Conservation (phyloP, 2,329 filamentous ascomycete genomes). For the Penicillium sp. region DNA sequence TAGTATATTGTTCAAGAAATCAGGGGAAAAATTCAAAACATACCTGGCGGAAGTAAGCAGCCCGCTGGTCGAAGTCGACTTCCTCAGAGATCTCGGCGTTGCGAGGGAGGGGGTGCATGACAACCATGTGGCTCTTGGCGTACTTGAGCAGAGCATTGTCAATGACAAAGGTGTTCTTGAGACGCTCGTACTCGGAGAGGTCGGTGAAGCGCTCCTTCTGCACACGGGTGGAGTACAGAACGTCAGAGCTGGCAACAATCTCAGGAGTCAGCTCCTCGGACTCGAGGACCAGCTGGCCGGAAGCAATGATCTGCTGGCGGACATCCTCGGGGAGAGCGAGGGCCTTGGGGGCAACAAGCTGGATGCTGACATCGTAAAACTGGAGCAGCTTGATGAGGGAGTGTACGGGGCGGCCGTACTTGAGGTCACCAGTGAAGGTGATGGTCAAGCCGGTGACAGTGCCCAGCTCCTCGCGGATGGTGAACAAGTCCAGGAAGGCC, state of each 20-base stretch:
- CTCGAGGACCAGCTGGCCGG: slow-evolving; percentile 75
- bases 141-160: slow-evolving; percentile 87
- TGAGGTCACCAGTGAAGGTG: slow-evolving; percentile 90
- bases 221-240: slow-evolving; percentile 94
- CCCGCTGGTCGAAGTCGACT: slow-evolving; percentile 94
- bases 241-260: slow-evolving; percentile 81
- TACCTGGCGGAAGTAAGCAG: slow-evolving; percentile 99
- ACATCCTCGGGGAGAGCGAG: slow-evolving; percentile 76
- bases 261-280: slow-evolving; percentile 79
- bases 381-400: slow-evolving; percentile 90
- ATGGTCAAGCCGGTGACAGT: slow-evolving; percentile 94
- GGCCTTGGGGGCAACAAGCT: slow-evolving; percentile 81
- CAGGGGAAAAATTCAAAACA: slow-evolving; percentile 43
- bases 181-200: slow-evolving; percentile 73
- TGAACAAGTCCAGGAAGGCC: slow-evolving; percentile 96
- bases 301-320: slow-evolving; percentile 66
- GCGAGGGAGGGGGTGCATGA: slow-evolving; percentile 91
- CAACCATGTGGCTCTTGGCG: slow-evolving; percentile 88
- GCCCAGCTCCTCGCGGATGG: slow-evolving; percentile 94
- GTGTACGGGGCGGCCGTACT: slow-evolving; percentile 92
- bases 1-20: slow-evolving; percentile 35
- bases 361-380: slow-evolving; percentile 92
- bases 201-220: slow-evolving; percentile 95
- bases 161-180: slow-evolving; percentile 86
- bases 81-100: slow-evolving; percentile 93